Evolutionary conservation across 345 rosid genomes (phyloP).

Genomic region (Salix brachista): DNA sequence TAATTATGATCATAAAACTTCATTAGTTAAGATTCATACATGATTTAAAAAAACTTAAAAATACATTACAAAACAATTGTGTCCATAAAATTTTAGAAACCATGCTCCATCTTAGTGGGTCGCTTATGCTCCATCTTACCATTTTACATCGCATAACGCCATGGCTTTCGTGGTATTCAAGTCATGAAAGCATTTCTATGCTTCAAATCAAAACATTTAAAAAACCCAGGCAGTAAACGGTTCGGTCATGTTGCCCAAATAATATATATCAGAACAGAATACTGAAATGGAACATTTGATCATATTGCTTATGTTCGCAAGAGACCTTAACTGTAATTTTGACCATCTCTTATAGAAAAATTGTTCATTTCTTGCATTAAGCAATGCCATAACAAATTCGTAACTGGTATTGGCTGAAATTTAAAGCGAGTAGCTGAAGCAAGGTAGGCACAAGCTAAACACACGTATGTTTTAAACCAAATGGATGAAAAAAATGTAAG

Average conservation of each 20-base stretch:
- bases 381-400: slow-evolving; percentile 21
- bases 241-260: background rate
- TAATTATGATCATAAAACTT: no score
- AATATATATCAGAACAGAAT: background rate
- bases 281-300: background rate
- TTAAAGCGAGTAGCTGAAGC: slow-evolving; percentile 45
- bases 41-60: no score
- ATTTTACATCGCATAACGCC: background rate
- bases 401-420: slow-evolving; percentile 37
- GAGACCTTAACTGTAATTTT: background rate
- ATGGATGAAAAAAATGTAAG: slow-evolving; percentile 53
- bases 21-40: no score
- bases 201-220: background rate
- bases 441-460: slow-evolving; percentile 50
- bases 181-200: background rate
- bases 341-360: background rate
- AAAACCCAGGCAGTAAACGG: background rate
- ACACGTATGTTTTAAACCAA: slow-evolving; percentile 55
- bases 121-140: background rate
- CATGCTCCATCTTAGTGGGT: background rate
- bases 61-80: no score
- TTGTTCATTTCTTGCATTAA: slow-evolving; percentile 7
- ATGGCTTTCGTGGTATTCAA: background rate
- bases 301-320: slow-evolving; percentile 3
- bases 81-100: no score